A percentile compares a stretch with the other conserved stretches of the same genome.
These are phyloP conservation scores for Cardamine occulta DNA, from an alignment of 345 rosid genomes.

Conservation along the genomic window DNA sequence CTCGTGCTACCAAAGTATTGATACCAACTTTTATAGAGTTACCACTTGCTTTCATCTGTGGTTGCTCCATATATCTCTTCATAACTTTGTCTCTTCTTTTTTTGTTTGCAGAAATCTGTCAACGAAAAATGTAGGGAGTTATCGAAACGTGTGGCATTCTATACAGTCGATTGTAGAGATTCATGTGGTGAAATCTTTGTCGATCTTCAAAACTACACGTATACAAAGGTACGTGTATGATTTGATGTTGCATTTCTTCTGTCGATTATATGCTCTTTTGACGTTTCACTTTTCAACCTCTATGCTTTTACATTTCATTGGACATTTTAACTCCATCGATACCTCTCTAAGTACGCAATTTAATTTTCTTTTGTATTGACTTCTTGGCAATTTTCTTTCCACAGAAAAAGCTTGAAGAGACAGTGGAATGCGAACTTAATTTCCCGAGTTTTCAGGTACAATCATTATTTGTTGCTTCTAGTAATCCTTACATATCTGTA, in stretches of 20 bases:
- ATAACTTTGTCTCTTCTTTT: neutral
- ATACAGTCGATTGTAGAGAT: slow-evolving; percentile 80
- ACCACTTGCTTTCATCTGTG: neutral
- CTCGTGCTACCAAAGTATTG: slow-evolving; percentile 64
- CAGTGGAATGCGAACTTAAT: slow-evolving; percentile 57
- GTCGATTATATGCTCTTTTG: neutral
- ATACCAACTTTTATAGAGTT: neutral
- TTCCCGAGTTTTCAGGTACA: slow-evolving; percentile 88
- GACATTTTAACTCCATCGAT: neutral
- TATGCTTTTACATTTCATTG: neutral
- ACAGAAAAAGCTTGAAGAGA: slow-evolving; percentile 75
- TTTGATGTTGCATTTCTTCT: neutral
- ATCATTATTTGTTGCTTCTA: neutral
- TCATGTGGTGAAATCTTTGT: slow-evolving; percentile 91
- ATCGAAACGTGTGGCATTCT: slow-evolving; percentile 77
- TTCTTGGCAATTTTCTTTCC: slow-evolving; percentile 25
- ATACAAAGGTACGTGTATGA: slow-evolving; percentile 51
- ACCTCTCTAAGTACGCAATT: neutral
- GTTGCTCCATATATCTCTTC: slow-evolving; percentile 16
- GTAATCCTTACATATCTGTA: neutral
- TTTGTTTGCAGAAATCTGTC: slow-evolving; percentile 59
- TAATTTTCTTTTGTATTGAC: neutral
- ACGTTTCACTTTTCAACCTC: neutral
- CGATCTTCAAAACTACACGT: slow-evolving; percentile 73
- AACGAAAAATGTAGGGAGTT: slow-evolving; percentile 79